A percentile compares a stretch with the other conserved stretches of the same genome.
Evolutionary conservation across 495 filamentous ascomycete genomes (phyloP).

Genomic region (Amniculicola lignicola): DNA sequence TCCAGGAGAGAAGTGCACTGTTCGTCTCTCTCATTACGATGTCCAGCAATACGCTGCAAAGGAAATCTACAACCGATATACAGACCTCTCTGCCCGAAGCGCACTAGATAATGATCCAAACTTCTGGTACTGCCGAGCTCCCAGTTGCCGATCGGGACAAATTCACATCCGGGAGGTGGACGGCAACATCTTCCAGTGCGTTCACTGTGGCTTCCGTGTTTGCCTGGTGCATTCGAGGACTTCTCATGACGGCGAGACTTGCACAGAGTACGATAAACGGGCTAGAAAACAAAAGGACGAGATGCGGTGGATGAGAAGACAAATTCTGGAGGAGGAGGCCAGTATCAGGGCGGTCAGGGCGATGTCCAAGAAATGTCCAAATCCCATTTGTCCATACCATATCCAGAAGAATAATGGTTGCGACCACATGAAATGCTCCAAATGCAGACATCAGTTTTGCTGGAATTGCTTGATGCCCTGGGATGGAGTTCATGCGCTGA

Average conservation of each 20-base stretch:
- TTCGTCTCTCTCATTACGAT: constrained; percentile 15
- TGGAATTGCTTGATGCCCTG: constrained; percentile 36
- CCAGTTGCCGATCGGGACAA: constrained; percentile 43
- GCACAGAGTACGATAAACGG: constrained; percentile 41
- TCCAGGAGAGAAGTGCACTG: constrained; percentile 19
- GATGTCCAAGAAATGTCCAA: constrained; percentile 39
- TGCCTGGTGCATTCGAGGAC: constrained; percentile 41
- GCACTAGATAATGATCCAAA: constrained; percentile 37
- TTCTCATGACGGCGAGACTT: constrained; percentile 46
- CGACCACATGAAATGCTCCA: constrained; percentile 29
- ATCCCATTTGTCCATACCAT: constrained; percentile 30
- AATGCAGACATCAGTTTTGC: constrained; percentile 39
- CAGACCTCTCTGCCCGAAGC: constrained; percentile 15
- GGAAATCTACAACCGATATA: constrained; percentile 21
- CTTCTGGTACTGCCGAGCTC: constrained; percentile 43
- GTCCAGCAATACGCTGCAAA: constrained; percentile 20
- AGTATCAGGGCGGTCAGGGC: constrained; percentile 26
- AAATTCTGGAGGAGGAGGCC: constrained; percentile 29
- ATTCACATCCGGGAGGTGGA: constrained; percentile 33
- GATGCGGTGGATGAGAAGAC: constrained; percentile 34
- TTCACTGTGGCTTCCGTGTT: constrained; percentile 40
- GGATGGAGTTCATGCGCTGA: constrained; percentile 2
- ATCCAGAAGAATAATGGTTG: constrained; percentile 41
- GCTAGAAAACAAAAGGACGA: constrained; percentile 25
- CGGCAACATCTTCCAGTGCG: constrained; percentile 40